phyloP scores from a whole-genome alignment of 1,284 basidiomycete species.

The Sphaerobolus stellatus region DNA sequence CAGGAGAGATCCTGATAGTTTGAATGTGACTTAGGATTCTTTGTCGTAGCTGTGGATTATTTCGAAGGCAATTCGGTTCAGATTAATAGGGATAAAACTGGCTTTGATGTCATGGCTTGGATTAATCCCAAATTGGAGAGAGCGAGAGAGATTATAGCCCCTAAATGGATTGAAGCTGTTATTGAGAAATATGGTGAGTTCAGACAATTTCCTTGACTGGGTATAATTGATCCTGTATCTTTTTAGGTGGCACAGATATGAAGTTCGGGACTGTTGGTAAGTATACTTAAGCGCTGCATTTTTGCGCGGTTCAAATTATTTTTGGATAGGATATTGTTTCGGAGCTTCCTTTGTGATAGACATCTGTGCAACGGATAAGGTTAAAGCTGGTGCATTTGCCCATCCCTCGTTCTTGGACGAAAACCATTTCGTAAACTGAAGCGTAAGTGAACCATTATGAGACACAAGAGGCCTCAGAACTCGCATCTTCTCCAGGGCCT shows the following conservation, averaged over 20 bases:
- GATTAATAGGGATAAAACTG: constrained; percentile 36
- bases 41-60: constrained; percentile 54
- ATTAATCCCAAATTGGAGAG: constrained; percentile 32
- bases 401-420: constrained; percentile 55
- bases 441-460: constrained; percentile 36
- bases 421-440: constrained; percentile 47
- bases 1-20: neutral
- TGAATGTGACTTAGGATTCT: constrained; percentile 41
- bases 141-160: constrained; percentile 39
- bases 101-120: constrained; percentile 45
- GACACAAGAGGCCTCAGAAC: neutral
- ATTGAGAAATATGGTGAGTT: constrained; percentile 42
- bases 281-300: neutral
- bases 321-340: constrained; percentile 11
- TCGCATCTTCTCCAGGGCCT: constrained; percentile 38
- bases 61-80: constrained; percentile 52
- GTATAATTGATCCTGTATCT: neutral
- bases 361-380: constrained; percentile 39
- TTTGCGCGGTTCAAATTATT: neutral
- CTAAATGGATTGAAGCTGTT: constrained; percentile 51
- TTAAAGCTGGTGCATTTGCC: constrained; percentile 55
- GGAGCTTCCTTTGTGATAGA: constrained; percentile 48
- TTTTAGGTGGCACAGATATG: constrained; percentile 1
- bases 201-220: neutral
- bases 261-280: constrained; percentile 9